Evolutionary conservation across 169 alveolate genomes (phyloP), one percentile per base, ranked within the genome.

Genomic region (Haemoproteus tartakovskyi): DNA sequence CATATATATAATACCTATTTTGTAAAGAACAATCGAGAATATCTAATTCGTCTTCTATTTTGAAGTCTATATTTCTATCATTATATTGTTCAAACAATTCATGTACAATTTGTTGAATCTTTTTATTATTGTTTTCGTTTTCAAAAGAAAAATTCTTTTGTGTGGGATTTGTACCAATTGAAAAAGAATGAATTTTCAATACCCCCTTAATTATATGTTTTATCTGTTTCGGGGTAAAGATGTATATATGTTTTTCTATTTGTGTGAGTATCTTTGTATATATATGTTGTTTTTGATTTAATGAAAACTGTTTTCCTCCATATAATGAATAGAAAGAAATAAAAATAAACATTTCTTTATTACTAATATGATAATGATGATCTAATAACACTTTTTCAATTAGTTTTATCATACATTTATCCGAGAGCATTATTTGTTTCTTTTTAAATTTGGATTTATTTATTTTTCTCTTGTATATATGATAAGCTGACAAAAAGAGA

Each of bases 291-390:
- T 47, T 26, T 19, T 67, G 47, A 5, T n/a, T 6, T 37, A 54
- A 54, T 3, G 70, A 45, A 11, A 67, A 29, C 33, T 14, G n/a
- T n/a, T n/a, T n/a, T 14, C 43, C 33, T 0, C 70, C 70, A 2
- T 67, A 52, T 1, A 40, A 6, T 1, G 70, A 67, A 11, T 3
- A 67, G 18, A 67, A 46, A 1, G 21, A 45, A 8, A 67, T 5
- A 54, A 67, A 67, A 2, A 30, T 24, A 5, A 43, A 30, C 30
- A 67, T 43, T 26, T 67, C 82, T 48, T 67, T 67, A 22, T 67
- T 56, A 26, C 74, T 52, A 14, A 51, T 33, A 29, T 67, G 40
- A 3, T 54, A 54, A n/a, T 67, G 38, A 24, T 41, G 37, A n/a
- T 40, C n/a, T n/a, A n/a, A 40, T 12, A 54, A 2, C 4, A 67